Base-by-base conservation (phyloP, 2,329 filamentous ascomycete genomes). In the Aspergillus spinulosporus region DNA sequence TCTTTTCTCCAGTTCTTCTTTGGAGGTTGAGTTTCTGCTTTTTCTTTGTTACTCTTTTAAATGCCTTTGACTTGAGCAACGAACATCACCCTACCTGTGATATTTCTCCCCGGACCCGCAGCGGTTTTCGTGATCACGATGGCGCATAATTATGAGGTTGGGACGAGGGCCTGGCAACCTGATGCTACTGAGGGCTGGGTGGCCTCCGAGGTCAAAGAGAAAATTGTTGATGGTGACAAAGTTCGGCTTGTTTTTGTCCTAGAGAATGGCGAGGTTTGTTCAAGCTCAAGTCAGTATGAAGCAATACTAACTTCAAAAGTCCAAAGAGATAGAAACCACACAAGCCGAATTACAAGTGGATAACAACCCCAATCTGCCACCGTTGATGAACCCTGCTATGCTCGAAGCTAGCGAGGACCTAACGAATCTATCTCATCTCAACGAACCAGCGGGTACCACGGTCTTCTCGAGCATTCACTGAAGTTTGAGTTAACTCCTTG, bases 361-460 rank as follows among this genome's bases (percentile, higher is more conserved):
- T 72, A 89, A 86, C 70, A 88, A 92, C 76, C 79, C 87, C 52
- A 86, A 86, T 56, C 81, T 99, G 62, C 94, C 94, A 47, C 94
- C 94, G 49, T 77, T 99, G 67, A 97, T 97, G 92, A 99, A 99
- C 75, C 94, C 94, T 64, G 85, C 93, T 51, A 95, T 97, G 86
- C 88, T 99, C 65, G 94, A 99, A 83, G 94, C 94, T 66, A 97
- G 92, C 78, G 94, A 99, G 78, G 94, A 99, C 76, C 79, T 99
- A 68, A 99, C 94, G 62, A 97, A 96, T 75, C 76, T 99, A 64
- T 99, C 94, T 66, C 92, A 99, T 84, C 79, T 99, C 61, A 99
- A 99, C 79, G 94, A 99, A 76, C 94, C 94, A 71, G 94, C 94
- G 74, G 92, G 92, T 96, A 87, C 39, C 48, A 40, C 26, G 21